Evolutionary conservation across 768 basidiomycete species (phyloP).

Genomic region (Lentinula edodes): DNA sequence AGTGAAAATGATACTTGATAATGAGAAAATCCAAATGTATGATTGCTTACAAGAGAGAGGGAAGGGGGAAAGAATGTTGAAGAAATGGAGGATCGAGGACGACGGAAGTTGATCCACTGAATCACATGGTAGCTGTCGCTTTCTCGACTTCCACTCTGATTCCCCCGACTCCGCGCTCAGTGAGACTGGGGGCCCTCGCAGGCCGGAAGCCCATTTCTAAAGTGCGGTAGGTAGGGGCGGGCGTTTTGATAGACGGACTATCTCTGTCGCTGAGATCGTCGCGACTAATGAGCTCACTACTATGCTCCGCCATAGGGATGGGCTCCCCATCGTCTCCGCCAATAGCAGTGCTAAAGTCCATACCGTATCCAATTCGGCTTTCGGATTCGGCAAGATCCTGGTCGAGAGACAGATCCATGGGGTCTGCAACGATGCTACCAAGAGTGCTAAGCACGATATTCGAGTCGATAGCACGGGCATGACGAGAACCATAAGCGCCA

Average conservation of each 20-base stretch:
- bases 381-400: constrained; percentile 54
- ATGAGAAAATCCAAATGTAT: neutral
- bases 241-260: constrained; percentile 24
- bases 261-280: constrained; percentile 6
- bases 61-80: neutral
- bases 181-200: constrained; percentile 22
- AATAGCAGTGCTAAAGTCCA: constrained; percentile 47
- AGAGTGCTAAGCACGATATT: constrained; percentile 61
- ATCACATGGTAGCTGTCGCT: constrained; percentile 44
- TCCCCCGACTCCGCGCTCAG: constrained; percentile 30
- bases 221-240: constrained; percentile 50
- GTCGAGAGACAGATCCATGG: constrained; percentile 42
- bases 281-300: neutral
- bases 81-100: neutral
- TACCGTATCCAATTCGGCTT: constrained; percentile 47
- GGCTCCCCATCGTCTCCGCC: constrained; percentile 50
- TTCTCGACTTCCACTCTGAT: constrained; percentile 63
- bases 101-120: neutral
- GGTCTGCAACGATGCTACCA: constrained; percentile 51
- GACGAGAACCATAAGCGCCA: constrained; percentile 7
- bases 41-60: neutral
- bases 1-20: neutral
- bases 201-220: constrained; percentile 44
- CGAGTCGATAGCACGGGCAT: constrained; percentile 47
- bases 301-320: constrained; percentile 28